Base-by-base conservation (phyloP, 192 early-diverging fungal species). In the Coemansia sp. region DNA sequence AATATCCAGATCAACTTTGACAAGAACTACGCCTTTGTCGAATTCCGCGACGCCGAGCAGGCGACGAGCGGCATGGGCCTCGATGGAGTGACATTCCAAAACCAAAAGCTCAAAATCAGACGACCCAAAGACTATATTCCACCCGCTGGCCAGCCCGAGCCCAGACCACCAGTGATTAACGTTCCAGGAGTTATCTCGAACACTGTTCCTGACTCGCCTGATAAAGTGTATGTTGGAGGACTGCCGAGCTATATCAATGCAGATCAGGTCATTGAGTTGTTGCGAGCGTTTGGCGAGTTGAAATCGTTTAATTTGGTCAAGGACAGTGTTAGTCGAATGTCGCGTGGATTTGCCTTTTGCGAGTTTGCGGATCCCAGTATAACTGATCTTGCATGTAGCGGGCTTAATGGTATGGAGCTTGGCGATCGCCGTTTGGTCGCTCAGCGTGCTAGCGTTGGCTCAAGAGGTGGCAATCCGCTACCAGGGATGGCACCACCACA, bases 21-120 rank as follows among this genome's bases (percentile, higher is more conserved):
- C n/a, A 95, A 95, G 75, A 91, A 91, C 69, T 98, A 95, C 84
- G 95, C 95, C 15, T 97, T 98, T 87, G 87, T 96, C 18, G 96
- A 99, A 92, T 95, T 99, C 74, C 86, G 91, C 45, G 84, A 90
- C 12, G 86, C 90, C 4, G 94, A 96, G 56, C 91, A 96, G 84
- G 94, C 95, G 1, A 94, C 93, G 6, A 85, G 86, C 27, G 96
- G 92, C 10, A 91, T 99, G 89, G 88, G 93, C 20, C 88, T 99
- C 72, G 97, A 99, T 73, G 95, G 95, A 24, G 89, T 96, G 62
- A 84, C 86, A 39, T 98, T 93, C 73, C 85, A 91, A 69, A 87
- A 86, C 18, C 88, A 93, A 64, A 85, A 87, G 62, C 76, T 99
- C 40, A 95, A 93, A 70, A 91, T 99, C 73, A 89, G 95, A 22